A percentile compares a stretch with the other conserved stretches of the same genome.
phyloP scores from a whole-genome alignment of 495 filamentous ascomycete genomes.

The Aeminium ludgeri region DNA sequence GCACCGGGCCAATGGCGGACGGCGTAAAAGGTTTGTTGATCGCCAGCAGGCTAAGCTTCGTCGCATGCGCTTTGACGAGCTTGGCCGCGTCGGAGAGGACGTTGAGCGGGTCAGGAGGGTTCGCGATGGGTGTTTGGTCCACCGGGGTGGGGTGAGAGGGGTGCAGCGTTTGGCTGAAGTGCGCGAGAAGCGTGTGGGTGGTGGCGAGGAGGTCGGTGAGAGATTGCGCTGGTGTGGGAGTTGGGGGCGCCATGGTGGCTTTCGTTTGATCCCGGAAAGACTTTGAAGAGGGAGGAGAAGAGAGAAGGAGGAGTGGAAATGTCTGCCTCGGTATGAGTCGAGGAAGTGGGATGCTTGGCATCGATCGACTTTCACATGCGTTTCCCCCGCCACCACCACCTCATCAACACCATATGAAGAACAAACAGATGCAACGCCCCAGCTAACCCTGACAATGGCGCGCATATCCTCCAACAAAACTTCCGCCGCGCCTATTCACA shows the following conservation, averaged over 20 bases:
- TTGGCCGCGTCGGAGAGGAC: conserved; percentile 48
- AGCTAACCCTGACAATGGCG: too few relatives aligned
- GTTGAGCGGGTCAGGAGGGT: conserved; percentile 35
- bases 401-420: too few relatives aligned
- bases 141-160: conserved; percentile 19
- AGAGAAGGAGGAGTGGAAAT: too few relatives aligned
- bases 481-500: background rate
- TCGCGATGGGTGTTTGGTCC: conserved; percentile 8
- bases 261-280: too few relatives aligned
- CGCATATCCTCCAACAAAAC: background rate
- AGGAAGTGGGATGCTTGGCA: too few relatives aligned
- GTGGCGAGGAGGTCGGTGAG: conserved; percentile 21
- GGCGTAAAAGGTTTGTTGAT: conserved; percentile 74
- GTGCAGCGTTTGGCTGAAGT: conserved; percentile 20
- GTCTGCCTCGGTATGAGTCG: too few relatives aligned
- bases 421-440: too few relatives aligned
- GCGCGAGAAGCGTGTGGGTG: conserved; percentile 18
- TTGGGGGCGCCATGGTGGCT: conserved; percentile 3
- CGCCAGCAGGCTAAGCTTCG: conserved; percentile 69
- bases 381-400: too few relatives aligned
- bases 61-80: conserved; percentile 62
- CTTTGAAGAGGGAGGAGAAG: too few relatives aligned
- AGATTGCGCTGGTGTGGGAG: conserved; percentile 5
- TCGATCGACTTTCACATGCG: too few relatives aligned
- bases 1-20: conserved; percentile 47